Base-by-base conservation (phyloP, 805 yeast genomes). In the Pichia phayaonensis region DNA sequence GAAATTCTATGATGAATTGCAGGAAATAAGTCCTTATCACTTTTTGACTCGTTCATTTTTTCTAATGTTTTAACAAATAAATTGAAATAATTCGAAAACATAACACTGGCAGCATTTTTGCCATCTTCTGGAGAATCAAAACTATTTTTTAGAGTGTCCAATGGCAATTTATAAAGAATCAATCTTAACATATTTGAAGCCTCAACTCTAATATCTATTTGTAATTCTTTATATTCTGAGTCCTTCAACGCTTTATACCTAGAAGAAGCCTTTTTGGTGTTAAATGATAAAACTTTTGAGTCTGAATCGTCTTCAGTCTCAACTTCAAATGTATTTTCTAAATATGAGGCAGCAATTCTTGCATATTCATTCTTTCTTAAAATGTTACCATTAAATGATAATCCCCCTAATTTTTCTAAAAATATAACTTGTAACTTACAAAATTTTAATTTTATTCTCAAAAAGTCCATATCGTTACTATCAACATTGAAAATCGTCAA, bases 1-100 rank as follows among this genome's bases (percentile, higher is more conserved):
- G 76, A 71, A 13, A 79, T 69, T 59, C 84, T 83, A 59, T 83
- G 85, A 56, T 70, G 72, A 22, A 55, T 52, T 8, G 64, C 56
- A 51, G 61, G 54, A 45, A 58, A 56, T 15, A 49, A 12, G 2
- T 49, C 52, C 15, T 54, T 47, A 12, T 45, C 40, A 11, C 48
- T 40, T 47, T 56, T 46, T 2, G 27, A 23, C 11, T 49, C 51
- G 31, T 77, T 69, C 51, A 71, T 65, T 53, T 73, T 72, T 51
- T 79, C 81, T 49, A 78, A 66, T 24, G 77, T 71, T 59, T 77
- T 72, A 60, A 77, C 86, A 60, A 66, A 84, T 60, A 74, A 58
- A 18, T 82, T 81, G 64, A 84, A 86, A 59, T 83, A 84, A 54
- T 82, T 82, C 5, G 84, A 81, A 64, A 86, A 86, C 12, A 80